phyloP scores from a whole-genome alignment of 1,284 basidiomycete species.

The Inonotus obliquus region DNA sequence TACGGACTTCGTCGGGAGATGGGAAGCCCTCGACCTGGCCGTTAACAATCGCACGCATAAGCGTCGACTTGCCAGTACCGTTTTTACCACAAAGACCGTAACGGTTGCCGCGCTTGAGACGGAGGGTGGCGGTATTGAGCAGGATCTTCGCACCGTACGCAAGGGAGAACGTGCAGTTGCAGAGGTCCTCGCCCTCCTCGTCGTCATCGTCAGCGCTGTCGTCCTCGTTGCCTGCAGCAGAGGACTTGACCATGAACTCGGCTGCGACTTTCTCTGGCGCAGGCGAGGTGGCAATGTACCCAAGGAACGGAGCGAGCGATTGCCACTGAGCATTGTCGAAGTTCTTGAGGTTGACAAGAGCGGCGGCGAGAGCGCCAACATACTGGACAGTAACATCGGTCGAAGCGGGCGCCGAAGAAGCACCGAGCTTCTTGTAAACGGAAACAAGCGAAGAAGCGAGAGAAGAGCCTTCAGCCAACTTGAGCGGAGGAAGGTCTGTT shows the following conservation, averaged over 20 bases:
- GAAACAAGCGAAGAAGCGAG: conserved; percentile 62
- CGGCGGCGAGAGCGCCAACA: conserved; percentile 75
- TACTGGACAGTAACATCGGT: conserved; percentile 66
- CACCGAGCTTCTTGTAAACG: conserved; percentile 83
- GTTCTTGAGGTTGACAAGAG: conserved; percentile 87
- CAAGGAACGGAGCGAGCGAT: conserved; percentile 72
- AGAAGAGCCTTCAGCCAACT: conserved; percentile 64
- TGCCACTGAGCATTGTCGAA: conserved; percentile 91
- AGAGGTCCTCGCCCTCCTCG: conserved; percentile 96
- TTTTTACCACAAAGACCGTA: conserved; percentile 98
- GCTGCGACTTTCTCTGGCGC: conserved; percentile 68
- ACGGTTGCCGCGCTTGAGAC: conserved; percentile 97
- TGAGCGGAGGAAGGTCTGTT: conserved; percentile 83
- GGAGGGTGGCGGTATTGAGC: conserved; percentile 92
- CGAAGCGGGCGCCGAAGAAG: conserved; percentile 46
- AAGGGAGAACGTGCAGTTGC: conserved; percentile 97
- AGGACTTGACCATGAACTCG: conserved; percentile 88
- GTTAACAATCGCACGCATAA: conserved; percentile 96
- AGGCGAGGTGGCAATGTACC: conserved; percentile 60
- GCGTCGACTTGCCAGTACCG: conserved; percentile 97
- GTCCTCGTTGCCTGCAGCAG: conserved; percentile 72
- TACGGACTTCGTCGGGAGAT: conserved; percentile 91
- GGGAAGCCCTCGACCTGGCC: conserved; percentile 98
- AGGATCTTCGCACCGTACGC: conserved; percentile 99
- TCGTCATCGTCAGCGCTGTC: conserved; percentile 78